These are phyloP conservation scores for Chalciporus sp. DNA, from an alignment of 1,284 basidiomycete species.

Conservation along the genomic window DNA sequence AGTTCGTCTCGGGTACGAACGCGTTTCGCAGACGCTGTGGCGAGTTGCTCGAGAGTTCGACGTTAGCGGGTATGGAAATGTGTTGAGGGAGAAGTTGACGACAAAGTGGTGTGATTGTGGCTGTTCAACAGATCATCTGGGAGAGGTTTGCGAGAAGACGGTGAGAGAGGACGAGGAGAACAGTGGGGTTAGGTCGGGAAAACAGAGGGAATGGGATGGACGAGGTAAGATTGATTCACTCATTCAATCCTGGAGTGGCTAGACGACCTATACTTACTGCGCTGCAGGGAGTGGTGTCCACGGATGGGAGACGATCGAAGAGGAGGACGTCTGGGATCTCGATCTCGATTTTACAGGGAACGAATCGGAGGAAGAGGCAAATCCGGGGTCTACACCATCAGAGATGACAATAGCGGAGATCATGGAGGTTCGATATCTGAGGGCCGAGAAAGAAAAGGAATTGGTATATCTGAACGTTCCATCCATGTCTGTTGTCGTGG, in stretches of 20 bases:
- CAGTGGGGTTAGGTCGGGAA: conserved; percentile 54
- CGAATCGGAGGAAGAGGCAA: conserved; percentile 51
- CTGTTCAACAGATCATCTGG: conserved; percentile 72
- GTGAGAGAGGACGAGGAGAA: conserved; percentile 67
- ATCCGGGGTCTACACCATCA: conserved; percentile 37
- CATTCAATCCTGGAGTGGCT: neutral
- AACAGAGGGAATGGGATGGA: conserved; percentile 72
- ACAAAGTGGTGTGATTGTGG: conserved; percentile 77
- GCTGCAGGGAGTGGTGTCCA: conserved; percentile 54
- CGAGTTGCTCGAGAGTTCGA: conserved; percentile 67
- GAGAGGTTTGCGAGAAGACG: conserved; percentile 70
- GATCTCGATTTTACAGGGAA: conserved; percentile 60
- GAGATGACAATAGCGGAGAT: conserved; percentile 69
- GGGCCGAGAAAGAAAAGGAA: conserved; percentile 70
- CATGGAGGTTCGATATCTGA: conserved; percentile 69
- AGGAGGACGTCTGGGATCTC: conserved; percentile 73
- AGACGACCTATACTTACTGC: neutral
- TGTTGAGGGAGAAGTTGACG: conserved; percentile 67
- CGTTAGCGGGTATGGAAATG: conserved; percentile 66
- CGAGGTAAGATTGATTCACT: conserved; percentile 41
- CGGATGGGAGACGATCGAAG: conserved; percentile 69
- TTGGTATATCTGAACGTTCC: conserved; percentile 40
- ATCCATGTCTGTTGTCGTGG: conserved; percentile 1
- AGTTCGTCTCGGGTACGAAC: conserved; percentile 62
- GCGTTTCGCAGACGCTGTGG: conserved; percentile 62